Percentiles rank a stretch among this genome's conserved stretches.
phyloP scores from a whole-genome alignment of 2,329 filamentous ascomycete genomes.

The Clarireedia monteithiana region DNA sequence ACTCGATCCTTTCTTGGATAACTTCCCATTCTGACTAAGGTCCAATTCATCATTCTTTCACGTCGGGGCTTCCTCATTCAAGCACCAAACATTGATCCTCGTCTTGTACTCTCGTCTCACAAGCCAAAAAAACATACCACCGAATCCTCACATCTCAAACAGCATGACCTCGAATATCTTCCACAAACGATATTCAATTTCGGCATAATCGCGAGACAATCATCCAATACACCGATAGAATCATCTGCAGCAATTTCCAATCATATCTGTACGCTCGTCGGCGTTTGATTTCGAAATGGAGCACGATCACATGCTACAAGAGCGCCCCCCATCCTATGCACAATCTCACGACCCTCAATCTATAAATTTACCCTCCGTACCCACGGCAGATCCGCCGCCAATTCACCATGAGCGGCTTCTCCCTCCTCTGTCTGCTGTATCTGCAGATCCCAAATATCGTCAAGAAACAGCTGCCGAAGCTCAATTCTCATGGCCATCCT shows the following conservation, averaged over 20 bases:
- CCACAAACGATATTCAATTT: not conserved
- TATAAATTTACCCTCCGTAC: constrained; percentile 23
- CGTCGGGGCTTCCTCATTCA: not conserved
- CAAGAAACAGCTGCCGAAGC: constrained; percentile 17
- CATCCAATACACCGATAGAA: not conserved
- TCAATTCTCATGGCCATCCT: constrained; percentile 27
- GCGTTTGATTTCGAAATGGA: constrained; percentile 23
- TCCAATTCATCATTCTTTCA: not conserved
- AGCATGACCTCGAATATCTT: not conserved
- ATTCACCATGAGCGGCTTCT: constrained; percentile 27
- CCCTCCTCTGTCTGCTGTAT: constrained; percentile 24
- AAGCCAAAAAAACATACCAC: constrained; percentile 1
- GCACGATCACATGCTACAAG: constrained; percentile 28
- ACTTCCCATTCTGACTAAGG: not conserved
- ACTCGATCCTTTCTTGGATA: not conserved
- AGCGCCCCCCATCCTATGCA: constrained; percentile 25
- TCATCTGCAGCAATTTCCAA: not conserved
- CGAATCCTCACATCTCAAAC: not conserved
- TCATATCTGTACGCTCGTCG: constrained; percentile 10
- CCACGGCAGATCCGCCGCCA: constrained; percentile 22
- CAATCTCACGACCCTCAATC: constrained; percentile 27
- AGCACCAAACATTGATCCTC: not conserved
- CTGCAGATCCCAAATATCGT: constrained; percentile 18
- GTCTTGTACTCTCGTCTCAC: not conserved
- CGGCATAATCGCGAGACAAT: not conserved